These are phyloP conservation scores for Agarophyton chilense DNA, from an alignment of 23 red algal genomes.

Conservation along the genomic window DNA sequence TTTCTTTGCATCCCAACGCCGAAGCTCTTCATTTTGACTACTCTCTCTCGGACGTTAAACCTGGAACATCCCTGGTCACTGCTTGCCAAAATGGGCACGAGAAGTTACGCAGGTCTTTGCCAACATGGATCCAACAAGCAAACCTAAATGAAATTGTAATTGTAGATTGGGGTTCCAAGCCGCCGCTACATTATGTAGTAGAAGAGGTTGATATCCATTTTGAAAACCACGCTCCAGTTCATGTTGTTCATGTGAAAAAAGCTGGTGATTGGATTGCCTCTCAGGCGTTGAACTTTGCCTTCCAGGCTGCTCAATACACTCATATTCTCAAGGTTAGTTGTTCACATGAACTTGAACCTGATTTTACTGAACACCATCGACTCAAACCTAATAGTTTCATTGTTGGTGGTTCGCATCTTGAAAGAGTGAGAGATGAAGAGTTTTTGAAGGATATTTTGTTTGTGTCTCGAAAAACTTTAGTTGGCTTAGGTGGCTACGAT, in stretches of 20 bases:
- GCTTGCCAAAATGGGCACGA: constrained; percentile 71
- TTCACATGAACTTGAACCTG: constrained; percentile 46
- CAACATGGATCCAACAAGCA: constrained; percentile 54
- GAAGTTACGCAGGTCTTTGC: constrained; percentile 29
- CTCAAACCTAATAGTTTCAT: constrained; percentile 45
- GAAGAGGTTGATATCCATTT: constrained; percentile 32
- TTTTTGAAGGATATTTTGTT: constrained; percentile 54
- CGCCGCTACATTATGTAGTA: constrained; percentile 34
- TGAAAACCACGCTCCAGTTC: constrained; percentile 22
- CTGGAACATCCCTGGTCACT: constrained; percentile 54
- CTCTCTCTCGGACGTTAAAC: background rate
- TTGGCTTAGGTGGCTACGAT: constrained; percentile 76
- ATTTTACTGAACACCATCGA: constrained; percentile 62
- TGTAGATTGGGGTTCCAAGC: constrained; percentile 79
- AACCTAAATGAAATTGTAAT: constrained; percentile 71
- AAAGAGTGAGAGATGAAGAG: constrained; percentile 52
- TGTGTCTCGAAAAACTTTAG: constrained; percentile 34
- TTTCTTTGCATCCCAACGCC: background rate
- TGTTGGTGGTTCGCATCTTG: constrained; percentile 40
- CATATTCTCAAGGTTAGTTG: constrained; percentile 68
- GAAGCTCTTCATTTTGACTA: constrained; percentile 9
- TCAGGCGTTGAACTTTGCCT: constrained; percentile 74
- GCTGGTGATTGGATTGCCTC: constrained; percentile 48
- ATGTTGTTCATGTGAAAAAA: constrained; percentile 60
- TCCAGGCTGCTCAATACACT: constrained; percentile 37